A percentile compares a stretch with the other conserved stretches of the same genome.
These are phyloP conservation scores for Trypanosoma boissoni DNA, from an alignment of 208 protist species.

Conservation along the genomic window DNA sequence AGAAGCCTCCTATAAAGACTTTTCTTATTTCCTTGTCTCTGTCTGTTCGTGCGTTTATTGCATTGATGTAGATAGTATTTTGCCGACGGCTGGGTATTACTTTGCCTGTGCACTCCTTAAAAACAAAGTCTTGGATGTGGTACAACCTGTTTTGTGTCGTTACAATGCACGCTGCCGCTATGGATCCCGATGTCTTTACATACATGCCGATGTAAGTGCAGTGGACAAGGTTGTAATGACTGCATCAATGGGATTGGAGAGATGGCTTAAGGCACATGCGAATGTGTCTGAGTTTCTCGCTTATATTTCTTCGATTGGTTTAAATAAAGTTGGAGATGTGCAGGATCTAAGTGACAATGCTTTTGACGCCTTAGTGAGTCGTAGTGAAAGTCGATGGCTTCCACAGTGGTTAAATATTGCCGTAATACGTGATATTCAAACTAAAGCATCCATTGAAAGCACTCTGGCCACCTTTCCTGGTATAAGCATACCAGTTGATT, in stretches of 20 bases:
- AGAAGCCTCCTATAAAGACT: conserved; percentile 35
- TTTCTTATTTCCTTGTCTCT: conserved; percentile 16
- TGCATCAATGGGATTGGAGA: conserved; percentile 29
- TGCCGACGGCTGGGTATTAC: conserved; percentile 75
- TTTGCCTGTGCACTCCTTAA: conserved; percentile 62
- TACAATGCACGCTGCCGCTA: conserved; percentile 63
- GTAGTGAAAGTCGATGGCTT: conserved; percentile 39
- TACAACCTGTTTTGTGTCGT: conserved; percentile 73
- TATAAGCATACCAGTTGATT: conserved; percentile 30
- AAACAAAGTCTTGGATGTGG: conserved; percentile 47
- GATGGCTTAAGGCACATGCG: conserved; percentile 2
- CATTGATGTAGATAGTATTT: conserved; percentile 29
- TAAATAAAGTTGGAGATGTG: conserved; percentile 74
- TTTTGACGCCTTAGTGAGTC: conserved; percentile 57
- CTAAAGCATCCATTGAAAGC: conserved; percentile 35
- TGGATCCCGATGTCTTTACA: conserved; percentile 69
- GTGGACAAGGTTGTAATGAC: conserved; percentile 15
- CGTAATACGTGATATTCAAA: conserved; percentile 60
- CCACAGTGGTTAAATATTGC: conserved; percentile 51
- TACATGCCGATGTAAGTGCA: conserved; percentile 51
- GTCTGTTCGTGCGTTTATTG: conserved; percentile 10
- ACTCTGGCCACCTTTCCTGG: conserved; percentile 69
- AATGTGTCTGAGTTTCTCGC: conserved; percentile 42
- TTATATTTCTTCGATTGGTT: conserved; percentile 44
- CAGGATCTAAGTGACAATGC: conserved; percentile 68